These are phyloP conservation scores for Pisolithus albus DNA, from an alignment of 768 basidiomycete species.

Conservation along the genomic window DNA sequence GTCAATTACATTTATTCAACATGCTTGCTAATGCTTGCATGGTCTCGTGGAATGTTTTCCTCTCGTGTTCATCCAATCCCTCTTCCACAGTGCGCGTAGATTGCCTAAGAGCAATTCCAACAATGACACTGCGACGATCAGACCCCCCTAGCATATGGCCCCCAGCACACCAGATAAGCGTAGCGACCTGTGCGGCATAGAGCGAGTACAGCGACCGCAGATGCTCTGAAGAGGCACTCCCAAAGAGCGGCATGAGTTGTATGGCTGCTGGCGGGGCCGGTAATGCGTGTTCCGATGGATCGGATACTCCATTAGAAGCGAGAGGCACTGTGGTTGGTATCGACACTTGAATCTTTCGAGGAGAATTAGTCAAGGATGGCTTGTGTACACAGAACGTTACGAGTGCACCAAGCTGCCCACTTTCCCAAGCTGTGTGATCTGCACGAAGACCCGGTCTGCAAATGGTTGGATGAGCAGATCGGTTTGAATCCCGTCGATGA, in stretches of 20 bases:
- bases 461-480: constrained; percentile 75
- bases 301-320: constrained; percentile 32
- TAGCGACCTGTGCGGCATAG: constrained; percentile 83
- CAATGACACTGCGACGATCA: constrained; percentile 54
- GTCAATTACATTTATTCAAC: constrained; percentile 11
- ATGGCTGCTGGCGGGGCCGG: constrained; percentile 67
- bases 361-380: constrained; percentile 5
- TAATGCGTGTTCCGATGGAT: constrained; percentile 33
- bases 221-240: constrained; percentile 62
- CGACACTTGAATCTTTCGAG: constrained; percentile 67
- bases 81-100: constrained; percentile 18
- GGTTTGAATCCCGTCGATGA: constrained; percentile 51
- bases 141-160: constrained; percentile 34
- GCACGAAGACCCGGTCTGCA: constrained; percentile 74
- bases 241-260: constrained; percentile 71
- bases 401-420: constrained; percentile 72
- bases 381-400: not conserved
- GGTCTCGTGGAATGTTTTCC: constrained; percentile 40
- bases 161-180: constrained; percentile 65
- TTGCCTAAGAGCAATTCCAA: constrained; percentile 64
- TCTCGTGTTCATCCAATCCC: constrained; percentile 34
- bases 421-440: constrained; percentile 87
- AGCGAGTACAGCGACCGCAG: constrained; percentile 67
- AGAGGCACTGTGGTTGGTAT: constrained; percentile 59
- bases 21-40: constrained; percentile 41